Evolutionary conservation across 2,329 filamentous ascomycete genomes (phyloP), one percentile per base, ranked within the genome.

Genomic region (Fusarium robinianum): DNA sequence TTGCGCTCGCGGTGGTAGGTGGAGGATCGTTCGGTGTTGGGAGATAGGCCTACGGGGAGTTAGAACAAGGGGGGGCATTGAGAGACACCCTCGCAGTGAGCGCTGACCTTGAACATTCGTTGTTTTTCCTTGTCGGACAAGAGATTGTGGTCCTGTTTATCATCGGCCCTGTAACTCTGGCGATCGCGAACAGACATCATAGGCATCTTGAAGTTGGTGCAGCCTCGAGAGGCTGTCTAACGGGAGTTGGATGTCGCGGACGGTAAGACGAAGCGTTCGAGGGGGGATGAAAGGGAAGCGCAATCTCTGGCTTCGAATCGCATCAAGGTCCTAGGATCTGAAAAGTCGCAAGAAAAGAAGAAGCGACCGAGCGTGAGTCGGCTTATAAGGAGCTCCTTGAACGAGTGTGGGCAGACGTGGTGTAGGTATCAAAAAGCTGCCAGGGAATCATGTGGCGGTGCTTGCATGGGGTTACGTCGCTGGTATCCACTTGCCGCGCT

Each of bases 91-190:
- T 14, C 17, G 18, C 21, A 19, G 41, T 24, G 24, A 26, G 45
- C 26, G 41, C 62, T 14, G 49, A 72, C 71, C 51, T 61, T 50
- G 22, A 73, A 54, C 53, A 73, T 63, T 18, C 63, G 63, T 12
- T 68, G 58, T 41, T 62, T 68, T 35, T 73, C 67, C 39, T 66
- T 48, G 22, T 71, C 66, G 18, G 52, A 57, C 23, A 74, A 41
- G 7, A 72, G 53, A 4, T 36, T 58, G 40, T 73, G 69, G 12
- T 60, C 41, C 6, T 60, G 43, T 29, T 51, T 51, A 34, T 72
- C 71, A 46, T 74, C 72, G 49, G 65, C 63, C 41, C 71, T 62
- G 47, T 74, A 74, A 37, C 64, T 62, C 59, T 63, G 61, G 44
- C 65, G 68, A 49, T 69, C 70, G 49, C 63, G 62, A 26, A 57